Base-by-base conservation (phyloP, 2,329 filamentous ascomycete genomes). In the Decorospora gaudefroyi region DNA sequence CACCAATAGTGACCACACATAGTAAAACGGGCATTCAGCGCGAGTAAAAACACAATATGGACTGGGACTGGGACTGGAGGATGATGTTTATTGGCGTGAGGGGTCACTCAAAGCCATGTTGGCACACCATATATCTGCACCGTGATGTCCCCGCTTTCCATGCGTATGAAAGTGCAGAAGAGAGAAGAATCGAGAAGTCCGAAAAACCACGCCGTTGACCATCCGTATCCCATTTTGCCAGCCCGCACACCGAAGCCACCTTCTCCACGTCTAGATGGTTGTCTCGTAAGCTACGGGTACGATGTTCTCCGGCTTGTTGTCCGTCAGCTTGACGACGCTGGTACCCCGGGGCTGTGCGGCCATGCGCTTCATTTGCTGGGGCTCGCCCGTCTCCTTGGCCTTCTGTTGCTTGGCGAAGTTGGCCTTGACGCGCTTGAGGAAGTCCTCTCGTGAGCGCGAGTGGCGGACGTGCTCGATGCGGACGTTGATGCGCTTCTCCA, bases 401-500 rank as follows among this genome's bases (percentile, higher is more conserved):
- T 95, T 80, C 77, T 86, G 86, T 85, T 91, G 93, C 78, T 90
- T 86, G 74, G 83, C 85, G 71, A 91, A 90, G 81, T 97, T 97
- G 74, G 84, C 79, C 89, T 97, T 97, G 76, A 99, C 92, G 72
- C 92, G 87, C 80, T 83, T 86, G 72, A 97, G 78, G 84, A 99
- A 97, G 76, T 93, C 92, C 71, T 97, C 92, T 74, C 93, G 85
- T 71, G 92, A 97, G 76, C 93, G 88, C 67, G 92, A 97, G 74
- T 88, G 88, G 72, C 80, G 79, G 78, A 99, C 84, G 86, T 99
- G 93, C 87, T 99, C 93, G 78, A 97, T 79, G 75, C 93, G 90
- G 80, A 99, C 83, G 86, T 96, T 97, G 82, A 99, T 86, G 77
- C 93, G 92, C 90, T 99, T 99, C 88, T 99, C 93, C 76, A 99